phyloP scores from a whole-genome alignment of 2,329 filamentous ascomycete genomes.

The Chrysoporthe puriensis region DNA sequence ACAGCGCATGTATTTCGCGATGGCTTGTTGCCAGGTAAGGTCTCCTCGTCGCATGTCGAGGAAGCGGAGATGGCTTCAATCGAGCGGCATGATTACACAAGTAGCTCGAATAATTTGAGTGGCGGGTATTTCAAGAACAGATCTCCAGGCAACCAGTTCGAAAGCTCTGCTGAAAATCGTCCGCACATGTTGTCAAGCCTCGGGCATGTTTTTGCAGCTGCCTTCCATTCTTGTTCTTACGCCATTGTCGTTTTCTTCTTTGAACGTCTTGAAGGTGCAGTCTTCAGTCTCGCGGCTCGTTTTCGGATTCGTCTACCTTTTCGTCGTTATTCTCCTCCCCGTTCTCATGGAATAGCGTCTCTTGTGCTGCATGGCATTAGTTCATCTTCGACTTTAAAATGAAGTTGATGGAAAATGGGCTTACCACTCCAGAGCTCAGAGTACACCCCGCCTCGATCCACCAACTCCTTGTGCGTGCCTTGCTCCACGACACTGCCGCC shows the following conservation, averaged over 20 bases:
- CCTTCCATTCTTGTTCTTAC: too few species aligned
- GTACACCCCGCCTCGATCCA: conserved; percentile 80
- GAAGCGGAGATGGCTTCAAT: background rate
- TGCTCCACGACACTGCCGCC: conserved; percentile 84
- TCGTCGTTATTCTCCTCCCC: conserved; percentile 46
- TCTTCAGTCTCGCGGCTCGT: conserved; percentile 45
- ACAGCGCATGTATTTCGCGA: background rate
- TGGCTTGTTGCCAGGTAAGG: background rate
- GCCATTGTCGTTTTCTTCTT: too few species aligned
- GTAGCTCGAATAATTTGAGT: background rate
- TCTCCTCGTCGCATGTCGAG: background rate
- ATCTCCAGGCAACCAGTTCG: background rate
- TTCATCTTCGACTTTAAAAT: background rate
- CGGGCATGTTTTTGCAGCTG: too few species aligned
- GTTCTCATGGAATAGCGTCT: conserved; percentile 58
- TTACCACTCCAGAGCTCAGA: conserved; percentile 87
- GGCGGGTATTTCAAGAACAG: background rate
- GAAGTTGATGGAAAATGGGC: conserved; percentile 38
- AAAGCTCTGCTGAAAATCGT: too few species aligned
- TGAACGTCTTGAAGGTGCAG: too few species aligned
- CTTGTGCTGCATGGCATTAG: conserved; percentile 55
- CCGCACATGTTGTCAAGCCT: background rate
- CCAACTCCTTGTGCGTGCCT: conserved; percentile 83
- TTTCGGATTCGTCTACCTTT: conserved; percentile 51
- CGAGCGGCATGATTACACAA: background rate